Conservation (phyloP, 2,329 filamentous ascomycete species). For the Xylariomycetidae sp. region DNA sequence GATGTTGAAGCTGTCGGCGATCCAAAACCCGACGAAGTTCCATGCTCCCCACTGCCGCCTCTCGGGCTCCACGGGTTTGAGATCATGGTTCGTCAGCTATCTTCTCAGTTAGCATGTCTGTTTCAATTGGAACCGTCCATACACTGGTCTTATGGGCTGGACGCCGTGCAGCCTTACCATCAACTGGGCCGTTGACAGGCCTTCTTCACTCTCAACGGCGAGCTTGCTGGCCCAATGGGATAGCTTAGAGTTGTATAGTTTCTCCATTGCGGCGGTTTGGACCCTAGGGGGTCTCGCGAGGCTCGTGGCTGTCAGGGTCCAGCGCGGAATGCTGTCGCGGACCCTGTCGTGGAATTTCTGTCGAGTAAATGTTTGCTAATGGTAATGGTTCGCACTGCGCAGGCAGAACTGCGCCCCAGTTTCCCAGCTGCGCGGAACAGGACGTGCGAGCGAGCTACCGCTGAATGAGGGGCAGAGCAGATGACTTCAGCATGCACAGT, state of each 20-base stretch:
- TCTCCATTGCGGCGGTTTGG: slow-evolving; percentile 20
- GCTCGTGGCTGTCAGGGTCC: slow-evolving; percentile 4
- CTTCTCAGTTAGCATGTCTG: no score
- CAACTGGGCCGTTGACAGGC: slow-evolving; percentile 70
- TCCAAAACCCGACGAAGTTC: slow-evolving; percentile 88
- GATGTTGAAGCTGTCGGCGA: slow-evolving; percentile 80
- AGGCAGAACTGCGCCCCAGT: no score
- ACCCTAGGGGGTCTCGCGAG: background rate
- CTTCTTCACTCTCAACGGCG: slow-evolving; percentile 68
- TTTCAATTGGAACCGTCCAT: no score
- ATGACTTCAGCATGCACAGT: no score
- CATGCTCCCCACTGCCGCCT: slow-evolving; percentile 78
- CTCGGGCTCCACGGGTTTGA: slow-evolving; percentile 73
- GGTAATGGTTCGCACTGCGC: slow-evolving; percentile 4
- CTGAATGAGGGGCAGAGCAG: no score
- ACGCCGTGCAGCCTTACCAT: slow-evolving; percentile 54
- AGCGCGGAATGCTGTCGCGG: background rate
- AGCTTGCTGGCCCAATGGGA: slow-evolving; percentile 51
- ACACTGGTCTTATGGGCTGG: no score
- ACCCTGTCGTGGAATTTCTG: slow-evolving; percentile 7
- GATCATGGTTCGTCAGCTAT: slow-evolving; percentile 73
- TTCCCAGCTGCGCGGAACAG: no score
- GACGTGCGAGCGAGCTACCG: no score
- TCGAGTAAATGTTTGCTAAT: slow-evolving; percentile 22
- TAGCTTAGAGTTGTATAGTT: slow-evolving; percentile 31